Evolutionary conservation across 2,329 filamentous ascomycete genomes (phyloP).

Genomic region (Hortaea sp.): DNA sequence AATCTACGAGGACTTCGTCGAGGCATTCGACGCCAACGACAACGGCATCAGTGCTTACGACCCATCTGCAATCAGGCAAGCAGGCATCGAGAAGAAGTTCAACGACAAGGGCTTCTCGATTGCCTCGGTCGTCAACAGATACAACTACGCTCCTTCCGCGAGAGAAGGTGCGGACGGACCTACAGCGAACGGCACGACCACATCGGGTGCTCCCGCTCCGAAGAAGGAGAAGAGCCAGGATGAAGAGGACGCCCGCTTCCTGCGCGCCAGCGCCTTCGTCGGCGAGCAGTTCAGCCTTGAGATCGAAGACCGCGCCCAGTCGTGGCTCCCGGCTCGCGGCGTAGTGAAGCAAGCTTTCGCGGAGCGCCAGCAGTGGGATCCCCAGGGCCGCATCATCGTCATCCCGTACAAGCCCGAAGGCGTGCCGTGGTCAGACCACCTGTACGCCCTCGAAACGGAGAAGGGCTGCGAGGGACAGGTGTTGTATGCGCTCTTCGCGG

Average conservation of each 20-base stretch:
- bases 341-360: conserved; percentile 69
- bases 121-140: conserved; percentile 76
- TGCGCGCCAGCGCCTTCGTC: conserved; percentile 67
- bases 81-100: conserved; percentile 73
- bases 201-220: conserved; percentile 7
- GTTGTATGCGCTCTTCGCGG: conserved; percentile 84
- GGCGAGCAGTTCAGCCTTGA: conserved; percentile 80
- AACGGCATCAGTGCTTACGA: conserved; percentile 86
- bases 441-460: conserved; percentile 74
- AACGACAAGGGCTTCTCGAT: conserved; percentile 74
- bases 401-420: conserved; percentile 49
- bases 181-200: conserved; percentile 11
- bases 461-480: conserved; percentile 42
- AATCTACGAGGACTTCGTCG: conserved; percentile 85
- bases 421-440: conserved; percentile 92
- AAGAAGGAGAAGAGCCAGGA: conserved; percentile 44
- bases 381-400: conserved; percentile 69
- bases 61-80: conserved; percentile 54
- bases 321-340: conserved; percentile 81
- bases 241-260: conserved; percentile 73
- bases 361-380: conserved; percentile 56
- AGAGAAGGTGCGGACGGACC: conserved; percentile 10
- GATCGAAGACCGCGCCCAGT: conserved; percentile 60
- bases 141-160: conserved; percentile 52
- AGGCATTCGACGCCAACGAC: conserved; percentile 95